phyloP scores from a whole-genome alignment of 2,329 filamentous ascomycete species.

The Xylaria multiplex region DNA sequence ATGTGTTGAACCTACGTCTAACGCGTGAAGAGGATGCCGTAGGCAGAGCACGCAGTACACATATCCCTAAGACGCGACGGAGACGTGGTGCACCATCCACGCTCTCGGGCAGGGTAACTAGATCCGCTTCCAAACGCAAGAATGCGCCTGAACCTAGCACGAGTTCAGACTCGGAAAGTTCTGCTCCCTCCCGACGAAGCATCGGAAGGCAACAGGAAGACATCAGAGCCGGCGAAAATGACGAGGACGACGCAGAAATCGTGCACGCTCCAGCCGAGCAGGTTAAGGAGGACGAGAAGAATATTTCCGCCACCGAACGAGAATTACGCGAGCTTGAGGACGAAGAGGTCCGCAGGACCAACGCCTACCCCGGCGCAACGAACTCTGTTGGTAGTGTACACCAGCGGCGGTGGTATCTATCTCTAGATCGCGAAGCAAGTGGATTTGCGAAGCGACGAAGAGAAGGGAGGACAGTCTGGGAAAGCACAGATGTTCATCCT shows the following conservation, averaged over 20 bases:
- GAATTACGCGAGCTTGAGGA: conserved; percentile 61
- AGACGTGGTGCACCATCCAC: conserved; percentile 41
- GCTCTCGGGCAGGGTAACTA: conserved; percentile 16
- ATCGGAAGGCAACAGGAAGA: background rate
- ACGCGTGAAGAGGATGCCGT: conserved; percentile 55
- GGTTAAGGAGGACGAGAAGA: conserved; percentile 32
- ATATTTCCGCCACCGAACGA: conserved; percentile 52
- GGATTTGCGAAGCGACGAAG: conserved; percentile 61
- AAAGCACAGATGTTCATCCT: background rate
- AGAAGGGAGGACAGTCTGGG: conserved; percentile 43
- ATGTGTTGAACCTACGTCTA: conserved; percentile 65
- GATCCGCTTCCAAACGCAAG: conserved; percentile 28
- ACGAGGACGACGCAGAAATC: conserved; percentile 37
- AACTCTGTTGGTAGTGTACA: conserved; percentile 75
- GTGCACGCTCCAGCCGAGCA: conserved; percentile 38
- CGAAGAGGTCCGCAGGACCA: conserved; percentile 65
- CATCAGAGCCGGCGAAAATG: background rate
- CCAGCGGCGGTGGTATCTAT: conserved; percentile 73
- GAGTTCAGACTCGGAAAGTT: conserved; percentile 35
- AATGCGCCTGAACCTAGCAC: conserved; percentile 27
- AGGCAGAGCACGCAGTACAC: conserved; percentile 44
- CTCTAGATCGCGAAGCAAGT: conserved; percentile 67
- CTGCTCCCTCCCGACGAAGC: background rate
- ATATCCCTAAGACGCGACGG: conserved; percentile 41
- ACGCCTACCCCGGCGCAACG: conserved; percentile 72